A percentile compares a stretch with the other conserved stretches of the same genome.
Evolutionary conservation across 1,284 basidiomycete genomes (phyloP).

Genomic region (Chalciporus sp.): DNA sequence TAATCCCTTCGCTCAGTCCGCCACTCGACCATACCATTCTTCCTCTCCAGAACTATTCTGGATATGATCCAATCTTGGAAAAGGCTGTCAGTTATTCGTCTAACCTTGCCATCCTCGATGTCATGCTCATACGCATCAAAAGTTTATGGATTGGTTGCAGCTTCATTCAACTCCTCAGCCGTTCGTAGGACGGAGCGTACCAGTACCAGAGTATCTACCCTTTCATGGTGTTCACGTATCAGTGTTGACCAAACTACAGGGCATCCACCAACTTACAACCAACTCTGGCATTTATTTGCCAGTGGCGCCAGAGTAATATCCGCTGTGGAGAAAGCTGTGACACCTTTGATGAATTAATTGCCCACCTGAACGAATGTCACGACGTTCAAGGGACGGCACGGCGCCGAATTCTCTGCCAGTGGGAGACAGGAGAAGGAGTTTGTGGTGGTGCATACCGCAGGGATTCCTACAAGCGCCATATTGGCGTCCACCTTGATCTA

Average conservation of each 20-base stretch:
- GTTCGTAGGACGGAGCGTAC: no score
- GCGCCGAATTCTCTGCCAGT: background rate
- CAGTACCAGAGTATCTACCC: no score
- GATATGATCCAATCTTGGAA: background rate
- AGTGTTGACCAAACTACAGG: background rate
- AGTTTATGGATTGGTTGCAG: no score
- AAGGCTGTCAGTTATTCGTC: background rate
- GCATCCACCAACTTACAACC: background rate
- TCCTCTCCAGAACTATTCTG: background rate
- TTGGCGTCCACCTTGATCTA: background rate
- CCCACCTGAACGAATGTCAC: background rate
- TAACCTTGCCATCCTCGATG: background rate
- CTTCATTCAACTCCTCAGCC: no score
- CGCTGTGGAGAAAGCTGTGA: background rate
- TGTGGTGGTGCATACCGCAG: background rate
- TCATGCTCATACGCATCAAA: background rate
- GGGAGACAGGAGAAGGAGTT: background rate
- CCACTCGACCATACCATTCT: background rate
- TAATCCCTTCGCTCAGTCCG: background rate
- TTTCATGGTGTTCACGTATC: no score
- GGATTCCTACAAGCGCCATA: background rate
- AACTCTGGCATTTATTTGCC: background rate
- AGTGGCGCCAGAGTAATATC: background rate
- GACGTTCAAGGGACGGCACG: background rate
- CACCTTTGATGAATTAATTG: background rate